These are phyloP conservation scores for Phtheirospermum japonicum DNA, from an alignment of 257 asterid species.

Conservation along the genomic window DNA sequence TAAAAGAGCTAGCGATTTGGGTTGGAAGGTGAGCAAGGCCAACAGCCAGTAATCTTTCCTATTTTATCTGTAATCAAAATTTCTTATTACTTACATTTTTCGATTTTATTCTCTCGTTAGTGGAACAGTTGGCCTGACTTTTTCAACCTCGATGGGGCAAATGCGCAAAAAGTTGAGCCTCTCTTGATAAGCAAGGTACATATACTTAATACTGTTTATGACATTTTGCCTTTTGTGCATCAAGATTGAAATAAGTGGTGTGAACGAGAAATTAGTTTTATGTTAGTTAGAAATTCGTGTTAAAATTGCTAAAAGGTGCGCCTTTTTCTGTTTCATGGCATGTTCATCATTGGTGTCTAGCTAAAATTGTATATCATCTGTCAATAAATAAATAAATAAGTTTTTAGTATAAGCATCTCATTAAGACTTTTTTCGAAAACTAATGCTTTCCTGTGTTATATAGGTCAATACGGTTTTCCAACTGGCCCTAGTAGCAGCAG, in stretches of 20 bases:
- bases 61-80: conserved; percentile 5
- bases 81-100: conserved; percentile 24
- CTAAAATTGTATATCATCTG: too few relatives aligned
- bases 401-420: conserved; percentile 4
- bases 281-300: background rate
- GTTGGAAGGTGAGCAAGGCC: conserved; percentile 60
- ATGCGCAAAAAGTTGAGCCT: conserved; percentile 74
- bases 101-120: conserved; percentile 38
- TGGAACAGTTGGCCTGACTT: conserved; percentile 69
- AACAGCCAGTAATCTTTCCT: conserved; percentile 1
- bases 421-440: background rate
- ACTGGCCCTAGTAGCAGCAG: conserved; percentile 78
- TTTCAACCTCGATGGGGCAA: conserved; percentile 76
- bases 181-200: conserved; percentile 88
- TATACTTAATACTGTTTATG: background rate
- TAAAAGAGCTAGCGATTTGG: conserved; percentile 69
- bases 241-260: conserved; percentile 4
- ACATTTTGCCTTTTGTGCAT: conserved; percentile 4
- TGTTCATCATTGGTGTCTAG: background rate
- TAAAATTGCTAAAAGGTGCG: background rate
- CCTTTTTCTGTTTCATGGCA: background rate
- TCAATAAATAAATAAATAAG: background rate
- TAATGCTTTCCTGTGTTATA: conserved; percentile 5
- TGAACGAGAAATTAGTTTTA: background rate
- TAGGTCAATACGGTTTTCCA: conserved; percentile 92